phyloP scores from a whole-genome alignment of 345 rosid species.

The Lumnitzera racemosa region DNA sequence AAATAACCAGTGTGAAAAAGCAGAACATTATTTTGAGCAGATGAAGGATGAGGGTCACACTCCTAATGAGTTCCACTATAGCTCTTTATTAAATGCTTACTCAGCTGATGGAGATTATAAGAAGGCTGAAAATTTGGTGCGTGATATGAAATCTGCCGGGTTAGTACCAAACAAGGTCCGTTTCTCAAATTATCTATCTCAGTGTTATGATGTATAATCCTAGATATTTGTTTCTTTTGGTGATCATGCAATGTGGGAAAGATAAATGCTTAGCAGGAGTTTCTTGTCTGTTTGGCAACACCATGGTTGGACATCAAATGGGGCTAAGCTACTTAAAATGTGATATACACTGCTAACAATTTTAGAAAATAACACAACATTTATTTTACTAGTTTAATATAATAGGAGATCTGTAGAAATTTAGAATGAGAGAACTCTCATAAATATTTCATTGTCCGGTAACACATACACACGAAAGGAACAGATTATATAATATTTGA shows the following conservation, averaged over 20 bases:
- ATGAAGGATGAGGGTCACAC: constrained; percentile 73
- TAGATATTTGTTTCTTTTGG: background rate
- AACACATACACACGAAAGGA: too few species aligned
- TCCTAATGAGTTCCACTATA: constrained; percentile 73
- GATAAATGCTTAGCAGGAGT: background rate
- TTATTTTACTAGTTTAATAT: too few species aligned
- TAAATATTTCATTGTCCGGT: too few species aligned
- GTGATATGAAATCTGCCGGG: constrained; percentile 69
- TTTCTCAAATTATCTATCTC: constrained; percentile 14
- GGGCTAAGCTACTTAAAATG: too few species aligned
- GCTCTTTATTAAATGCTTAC: constrained; percentile 85
- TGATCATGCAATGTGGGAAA: background rate
- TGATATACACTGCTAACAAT: too few species aligned
- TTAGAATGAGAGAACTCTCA: too few species aligned
- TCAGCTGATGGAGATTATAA: constrained; percentile 59
- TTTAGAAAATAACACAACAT: too few species aligned
- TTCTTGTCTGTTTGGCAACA: too few species aligned
- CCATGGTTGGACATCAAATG: too few species aligned
- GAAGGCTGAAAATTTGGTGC: constrained; percentile 77
- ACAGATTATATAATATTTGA: too few species aligned
- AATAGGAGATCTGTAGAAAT: too few species aligned
- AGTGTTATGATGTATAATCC: background rate
- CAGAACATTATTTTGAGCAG: constrained; percentile 59
- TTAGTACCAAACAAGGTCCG: constrained; percentile 83
- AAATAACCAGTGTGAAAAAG: constrained; percentile 60